Evolutionary conservation across 139 green algal species (phyloP), one percentile per base, ranked within the genome.

Genomic region (Chlorella sp.): DNA sequence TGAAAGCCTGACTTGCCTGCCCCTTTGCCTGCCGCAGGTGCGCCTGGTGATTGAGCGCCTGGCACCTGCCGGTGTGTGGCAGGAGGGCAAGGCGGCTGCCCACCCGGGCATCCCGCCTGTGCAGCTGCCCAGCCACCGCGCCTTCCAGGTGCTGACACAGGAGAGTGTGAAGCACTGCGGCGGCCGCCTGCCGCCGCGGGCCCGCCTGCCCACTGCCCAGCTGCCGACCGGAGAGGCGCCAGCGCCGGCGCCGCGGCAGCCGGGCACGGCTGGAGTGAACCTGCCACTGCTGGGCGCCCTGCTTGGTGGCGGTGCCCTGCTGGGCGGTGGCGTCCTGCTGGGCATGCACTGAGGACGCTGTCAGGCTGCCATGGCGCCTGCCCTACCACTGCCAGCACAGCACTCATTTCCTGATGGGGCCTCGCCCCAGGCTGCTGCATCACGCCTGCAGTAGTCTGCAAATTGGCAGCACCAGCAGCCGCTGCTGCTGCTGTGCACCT

Each of bases 1-100:
- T 37, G 73, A 34, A 57, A 16, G 48, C 7, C 5, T 57, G 7
- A 57, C 48, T 5, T 57, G 76, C 42, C n/a, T 53, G 16, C 53
- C 19, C 57, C 21, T 18, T 28, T 11, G 3, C 26, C 16, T 7
- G 16, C 30, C 36, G 68, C 84, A 88, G 84, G 68, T 88, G 68
- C 37, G 64, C 28, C 16, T 81, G 28, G 57, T 88, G 36, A 68
- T 88, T 21, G 39, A 32, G 40, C 84, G 48, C 34, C 30, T 81
- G 84, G 84, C 84, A 14, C 84, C 68, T 0, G 1, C 15, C 3
- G 68, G 26, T 0, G 28, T 88, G 28, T 88, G 84, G 84, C 84
- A 88, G 84, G 84, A 88, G 32, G 84, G 61, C 84, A 32, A 68
- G 39, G 66, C 84, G 1, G 84, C 64, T 2, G 30, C 22, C 19